Evolutionary conservation across 1,139 yeast genomes (phyloP).

Genomic region (Saccharomyces uvarum): DNA sequence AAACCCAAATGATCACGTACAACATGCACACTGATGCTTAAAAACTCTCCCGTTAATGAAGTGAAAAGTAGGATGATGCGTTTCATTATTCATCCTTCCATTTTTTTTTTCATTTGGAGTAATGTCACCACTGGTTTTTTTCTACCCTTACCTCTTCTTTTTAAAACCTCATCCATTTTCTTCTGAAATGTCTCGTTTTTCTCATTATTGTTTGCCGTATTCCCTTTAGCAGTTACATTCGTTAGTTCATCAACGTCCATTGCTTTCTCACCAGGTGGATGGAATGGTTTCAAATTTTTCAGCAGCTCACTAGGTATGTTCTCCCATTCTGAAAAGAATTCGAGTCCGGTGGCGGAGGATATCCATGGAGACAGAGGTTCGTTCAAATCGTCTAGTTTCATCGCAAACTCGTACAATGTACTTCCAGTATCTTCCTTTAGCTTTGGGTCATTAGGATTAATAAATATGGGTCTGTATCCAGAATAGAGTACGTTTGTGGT

Average conservation of each 20-base stretch:
- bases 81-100: slow-evolving; percentile 1
- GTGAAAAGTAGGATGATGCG: neutral
- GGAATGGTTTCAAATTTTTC: slow-evolving; percentile 23
- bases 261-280: slow-evolving; percentile 8
- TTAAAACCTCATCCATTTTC: slow-evolving; percentile 9
- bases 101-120: slow-evolving; percentile 14
- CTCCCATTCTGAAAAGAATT: slow-evolving; percentile 31
- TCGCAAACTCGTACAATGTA: slow-evolving; percentile 27
- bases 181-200: slow-evolving; percentile 3
- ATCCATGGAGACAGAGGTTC: slow-evolving; percentile 26
- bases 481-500: slow-evolving; percentile 23
- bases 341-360: slow-evolving; percentile 29
- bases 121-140: slow-evolving; percentile 9
- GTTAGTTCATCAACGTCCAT: neutral
- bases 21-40: neutral
- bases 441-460: slow-evolving; percentile 13
- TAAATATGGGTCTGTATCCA: slow-evolving; percentile 29
- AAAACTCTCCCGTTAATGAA: neutral
- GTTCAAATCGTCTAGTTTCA: slow-evolving; percentile 25
- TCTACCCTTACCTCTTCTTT: slow-evolving; percentile 9
- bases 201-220: neutral
- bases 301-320: slow-evolving; percentile 26
- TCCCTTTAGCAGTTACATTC: neutral
- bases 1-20: neutral
- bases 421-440: slow-evolving; percentile 7